Base-by-base conservation (phyloP, 2,329 filamentous ascomycete genomes). In the Fusarium clavum region DNA sequence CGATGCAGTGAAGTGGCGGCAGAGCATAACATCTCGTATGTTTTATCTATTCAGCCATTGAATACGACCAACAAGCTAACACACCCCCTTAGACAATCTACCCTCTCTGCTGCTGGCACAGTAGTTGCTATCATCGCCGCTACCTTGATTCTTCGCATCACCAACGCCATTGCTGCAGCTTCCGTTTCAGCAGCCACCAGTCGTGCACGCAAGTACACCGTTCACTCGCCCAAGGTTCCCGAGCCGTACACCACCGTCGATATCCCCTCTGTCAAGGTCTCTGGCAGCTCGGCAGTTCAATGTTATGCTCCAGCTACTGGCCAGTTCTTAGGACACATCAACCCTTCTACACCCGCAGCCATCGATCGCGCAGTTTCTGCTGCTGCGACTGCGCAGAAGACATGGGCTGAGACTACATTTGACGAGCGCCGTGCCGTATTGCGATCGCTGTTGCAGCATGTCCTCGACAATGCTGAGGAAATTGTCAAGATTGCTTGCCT, bases 281-380 rank as follows among this genome's bases (percentile, higher is more conserved):
- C 88, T 2, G 90, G 89, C 18, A 89, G 89, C 41, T 86, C 87
- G 2, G 87, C 90, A 10, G 90, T 97, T 64, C 92, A 93, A 81
- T 97, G 93, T 82, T 96, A 96, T 79, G 92, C 92, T 45, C 96
- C 96, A 3, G 95, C 95, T 3, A 98, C 94, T 25, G 96, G 96
- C 68, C 88, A 92, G 76, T 88, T 93, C 64, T 89, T 99, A 27
- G 94, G 93, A 57, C 85, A 88, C 71, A 86, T 95, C 79, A 93
- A 92, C 79, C 93, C 95, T 20, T 89, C 90, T 11, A 94, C 93
- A 2, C 83, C 89, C 3, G 89, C 90, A 60, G 91, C 89, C 65
- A 93, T 99, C 77, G 93, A 99, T 79, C 85, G 89, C 64, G 90
- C 91, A 29, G 88, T 99, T 70, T 87, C 89, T 34, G 88, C 90